Evolutionary conservation across 257 asterid species (phyloP), one percentile per base, ranked within the genome.

Genomic region (Capsicum pubescens): DNA sequence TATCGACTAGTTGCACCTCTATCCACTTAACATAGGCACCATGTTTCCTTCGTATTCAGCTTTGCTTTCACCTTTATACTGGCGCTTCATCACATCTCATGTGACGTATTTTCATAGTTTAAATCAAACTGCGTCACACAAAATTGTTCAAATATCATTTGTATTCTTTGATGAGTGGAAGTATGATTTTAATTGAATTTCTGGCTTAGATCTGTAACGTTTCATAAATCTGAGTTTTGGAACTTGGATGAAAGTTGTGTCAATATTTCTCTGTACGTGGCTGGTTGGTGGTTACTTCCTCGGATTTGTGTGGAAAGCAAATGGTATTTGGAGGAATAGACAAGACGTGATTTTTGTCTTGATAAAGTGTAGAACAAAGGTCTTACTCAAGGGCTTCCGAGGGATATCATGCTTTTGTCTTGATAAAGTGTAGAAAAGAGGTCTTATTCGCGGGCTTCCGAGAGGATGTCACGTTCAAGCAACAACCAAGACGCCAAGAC

Each of bases 301-400:
- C 4, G 59, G 17, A 55, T 55, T 55, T 55, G 59, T 1, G 17
- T 12, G 17, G 59, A 64, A 15, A 8, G 13, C 9, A 36, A 64
- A 64, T 64, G 44, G 64, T 26, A 64, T 64, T 26, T 64, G 71
- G 71, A 64, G 52, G 76, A 68, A 68, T 36, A 36, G 76, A 68
- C 13, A 0, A 69, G 32, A 17, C 32, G 8, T 69, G 77, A 68
- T 39, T 36, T 39, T 69, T 4, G 54, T 39, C 52, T n/a, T 68
- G n/a, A 21, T 63, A 1, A 63, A 63, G 16, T 21, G 17, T 63
- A 21, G 70, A 21, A 21, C 0, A 0, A 15, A 9, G 70, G 11
- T 13, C 4, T 5, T 67, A 66, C 13, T 14, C 13, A 2, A 0
- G 0, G 76, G 12, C 76, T 68, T 15, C 14, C 0, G 76, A 68